These are phyloP conservation scores for Colletotrichum brevisporum DNA, from an alignment of 2,329 filamentous ascomycete species.

Conservation along the genomic window DNA sequence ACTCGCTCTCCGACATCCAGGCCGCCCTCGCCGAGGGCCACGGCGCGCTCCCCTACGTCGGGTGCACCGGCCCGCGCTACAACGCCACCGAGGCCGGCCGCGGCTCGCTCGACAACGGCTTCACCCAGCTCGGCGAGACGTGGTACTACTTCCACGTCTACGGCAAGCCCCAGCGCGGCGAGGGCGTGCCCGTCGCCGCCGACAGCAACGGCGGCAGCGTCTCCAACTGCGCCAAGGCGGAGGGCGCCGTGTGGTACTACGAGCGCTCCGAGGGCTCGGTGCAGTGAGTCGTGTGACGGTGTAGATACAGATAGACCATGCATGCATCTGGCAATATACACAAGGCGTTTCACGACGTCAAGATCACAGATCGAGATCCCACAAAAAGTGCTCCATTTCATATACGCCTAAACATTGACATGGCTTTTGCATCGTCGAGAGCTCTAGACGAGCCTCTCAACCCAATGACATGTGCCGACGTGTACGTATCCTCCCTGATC, in stretches of 20 bases:
- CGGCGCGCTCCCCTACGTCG: conserved; percentile 71
- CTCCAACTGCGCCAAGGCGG: conserved; percentile 68
- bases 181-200: conserved; percentile 59
- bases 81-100: conserved; percentile 72
- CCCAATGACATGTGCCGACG: conserved; percentile 13
- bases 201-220: conserved; percentile 62
- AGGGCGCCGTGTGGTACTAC: conserved; percentile 68
- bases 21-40: conserved; percentile 62
- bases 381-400: not conserved
- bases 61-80: conserved; percentile 72
- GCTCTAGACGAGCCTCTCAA: not conserved
- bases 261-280: conserved; percentile 56
- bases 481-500: conserved; percentile 1
- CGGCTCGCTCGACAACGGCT: conserved; percentile 68
- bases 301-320: not conserved
- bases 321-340: not conserved
- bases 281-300: conserved; percentile 7
- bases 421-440: conserved; percentile 1
- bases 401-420: not conserved
- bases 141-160: conserved; percentile 77
- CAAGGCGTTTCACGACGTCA: not conserved
- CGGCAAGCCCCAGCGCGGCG: conserved; percentile 68
- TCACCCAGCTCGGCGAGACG: conserved; percentile 71
- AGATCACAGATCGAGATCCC: not conserved
- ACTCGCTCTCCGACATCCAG: conserved; percentile 68